Percentiles rank a stretch among this genome's conserved stretches.
phyloP scores from a whole-genome alignment of 306 rosid species.

The Vigna trinervia region DNA sequence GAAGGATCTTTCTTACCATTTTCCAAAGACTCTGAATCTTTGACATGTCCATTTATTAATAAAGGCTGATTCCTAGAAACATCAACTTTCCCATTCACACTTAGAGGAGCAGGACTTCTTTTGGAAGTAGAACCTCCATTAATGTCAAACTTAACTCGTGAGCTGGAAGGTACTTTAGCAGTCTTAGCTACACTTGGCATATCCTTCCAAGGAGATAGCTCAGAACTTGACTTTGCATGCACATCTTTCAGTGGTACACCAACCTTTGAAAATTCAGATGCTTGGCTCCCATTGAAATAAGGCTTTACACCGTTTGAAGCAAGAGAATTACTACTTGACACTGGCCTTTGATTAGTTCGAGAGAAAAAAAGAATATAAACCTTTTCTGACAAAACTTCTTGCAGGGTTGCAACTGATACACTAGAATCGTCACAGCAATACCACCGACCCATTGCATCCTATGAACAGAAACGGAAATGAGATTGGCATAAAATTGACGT shows the following conservation, averaged over 20 bases:
- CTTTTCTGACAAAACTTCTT: conserved; percentile 90
- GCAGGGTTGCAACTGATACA: conserved; percentile 80
- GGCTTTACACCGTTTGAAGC: conserved; percentile 69
- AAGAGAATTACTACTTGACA: conserved; percentile 51
- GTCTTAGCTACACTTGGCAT: conserved; percentile 52
- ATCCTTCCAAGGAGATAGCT: conserved; percentile 66
- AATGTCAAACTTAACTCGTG: conserved; percentile 62
- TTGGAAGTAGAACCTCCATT: conserved; percentile 63
- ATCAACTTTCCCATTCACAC: conserved; percentile 67
- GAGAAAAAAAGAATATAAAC: conserved; percentile 95
- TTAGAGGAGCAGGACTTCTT: conserved; percentile 53
- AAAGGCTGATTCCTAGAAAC: conserved; percentile 49
- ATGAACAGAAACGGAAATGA: conserved; percentile 43
- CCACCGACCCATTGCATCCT: conserved; percentile 96
- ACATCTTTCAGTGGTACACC: conserved; percentile 55
- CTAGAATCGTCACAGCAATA: conserved; percentile 91
- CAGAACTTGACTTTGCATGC: conserved; percentile 53
- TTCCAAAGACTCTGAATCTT: conserved; percentile 55
- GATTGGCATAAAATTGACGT: conserved; percentile 28
- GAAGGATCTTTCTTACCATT: conserved; percentile 59
- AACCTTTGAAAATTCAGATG: conserved; percentile 56
- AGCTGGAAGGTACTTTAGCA: conserved; percentile 59
- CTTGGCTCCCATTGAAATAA: conserved; percentile 73
- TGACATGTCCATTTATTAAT: conserved; percentile 60
- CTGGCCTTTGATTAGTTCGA: conserved; percentile 80